Conservation (phyloP, 73 alveolate species). For the Paramecium sexaurelia region DNA sequence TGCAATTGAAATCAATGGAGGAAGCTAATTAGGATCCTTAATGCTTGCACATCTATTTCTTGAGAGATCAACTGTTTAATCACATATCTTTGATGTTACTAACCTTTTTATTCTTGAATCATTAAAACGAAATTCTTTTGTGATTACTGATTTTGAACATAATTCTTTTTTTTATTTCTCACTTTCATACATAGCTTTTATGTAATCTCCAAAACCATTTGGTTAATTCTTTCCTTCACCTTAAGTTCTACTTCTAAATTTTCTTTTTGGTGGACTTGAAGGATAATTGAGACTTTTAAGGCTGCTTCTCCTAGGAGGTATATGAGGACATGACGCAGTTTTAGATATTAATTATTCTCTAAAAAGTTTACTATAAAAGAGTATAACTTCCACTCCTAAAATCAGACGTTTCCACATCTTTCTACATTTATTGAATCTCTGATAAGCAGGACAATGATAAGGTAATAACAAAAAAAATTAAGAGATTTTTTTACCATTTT, state of each 20-base stretch:
- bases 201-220: not conserved
- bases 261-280: not conserved
- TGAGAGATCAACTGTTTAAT: not conserved
- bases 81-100: not conserved
- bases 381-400: not conserved
- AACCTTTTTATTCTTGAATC: not conserved
- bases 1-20: not conserved
- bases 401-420: not conserved
- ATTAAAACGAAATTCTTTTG: not conserved
- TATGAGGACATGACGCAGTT: conserved; percentile 29
- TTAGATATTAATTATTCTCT: not conserved
- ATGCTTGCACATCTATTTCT: conserved; percentile 2
- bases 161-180: not conserved
- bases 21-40: not conserved
- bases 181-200: conserved; percentile 20
- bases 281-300: conserved; percentile 22
- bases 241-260: conserved; percentile 13
- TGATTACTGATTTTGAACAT: not conserved
- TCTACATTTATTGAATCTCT: not conserved
- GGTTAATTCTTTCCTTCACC: conserved; percentile 11
- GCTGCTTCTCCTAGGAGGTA: conserved; percentile 18
- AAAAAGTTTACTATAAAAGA: not conserved
- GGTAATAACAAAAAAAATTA: not conserved
- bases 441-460: not conserved
- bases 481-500: not conserved